Evolutionary conservation across 202 grass and related monocot species (phyloP), one percentile per base, ranked within the genome.

Genomic region (Brachypodium distachyon): DNA sequence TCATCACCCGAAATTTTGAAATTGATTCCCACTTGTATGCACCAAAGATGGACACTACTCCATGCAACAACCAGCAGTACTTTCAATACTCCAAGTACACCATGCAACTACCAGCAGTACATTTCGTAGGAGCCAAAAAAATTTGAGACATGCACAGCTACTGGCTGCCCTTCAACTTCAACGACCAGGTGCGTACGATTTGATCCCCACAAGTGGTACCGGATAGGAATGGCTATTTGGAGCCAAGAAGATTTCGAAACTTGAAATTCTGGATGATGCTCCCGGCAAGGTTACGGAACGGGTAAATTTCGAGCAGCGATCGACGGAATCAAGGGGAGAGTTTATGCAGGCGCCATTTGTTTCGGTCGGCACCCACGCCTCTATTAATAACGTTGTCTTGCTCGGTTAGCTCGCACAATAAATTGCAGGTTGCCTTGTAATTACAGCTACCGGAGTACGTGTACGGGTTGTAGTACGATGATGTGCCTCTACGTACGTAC

Each of bases 221-320:
- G 27, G 37, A 4, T 9, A 9, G 9, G 6, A 17, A 38, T 6
- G 4, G 17, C 5, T 21, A 38, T 32, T 77, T 56, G 56, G 66
- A 83, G 74, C 58, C 59, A 79, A 74, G 34, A 21, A 5, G 7
- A 73, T 68, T 83, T 79, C 3, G 33, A 73, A 60, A 72, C 41
- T 49, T 23, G 67, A 58, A 23, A 77, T 18, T n/a, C n/a, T 29
- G 5, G 48, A 9, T 29, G 25, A 21, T n/a, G n/a, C n/a, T n/a
- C 11, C 26, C 3, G 36, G 19, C 1, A 14, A 40, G 2, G 39
- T 12, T 46, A n/a, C 2, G 1, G 28, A 8, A 55, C 39, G 37
- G 12, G 3, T 9, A 56, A 57, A 72, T 32, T 36, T 47, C 14
- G 2, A 44, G 1, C n/a, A 17, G 21, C 4, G 19, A 22, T 51